These are phyloP conservation scores for Termitomyces heimii DNA, from an alignment of 768 basidiomycete genomes.

Conservation along the genomic window DNA sequence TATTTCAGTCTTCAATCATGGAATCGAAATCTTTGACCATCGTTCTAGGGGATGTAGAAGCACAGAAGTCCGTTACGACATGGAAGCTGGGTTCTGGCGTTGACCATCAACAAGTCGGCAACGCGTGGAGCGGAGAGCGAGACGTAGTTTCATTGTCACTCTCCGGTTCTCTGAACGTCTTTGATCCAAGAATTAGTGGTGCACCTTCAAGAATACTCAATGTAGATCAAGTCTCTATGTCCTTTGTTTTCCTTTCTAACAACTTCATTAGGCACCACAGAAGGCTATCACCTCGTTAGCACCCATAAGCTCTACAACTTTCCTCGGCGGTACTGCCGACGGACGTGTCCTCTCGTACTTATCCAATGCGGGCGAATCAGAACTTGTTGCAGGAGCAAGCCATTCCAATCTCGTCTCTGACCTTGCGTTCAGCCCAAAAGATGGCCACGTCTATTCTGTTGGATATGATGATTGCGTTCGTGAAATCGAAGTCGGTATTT, in stretches of 20 bases:
- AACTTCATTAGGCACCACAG: conserved; percentile 59
- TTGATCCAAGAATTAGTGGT: conserved; percentile 66
- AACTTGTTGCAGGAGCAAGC: conserved; percentile 49
- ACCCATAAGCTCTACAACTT: conserved; percentile 43
- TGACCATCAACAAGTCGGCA: conserved; percentile 80
- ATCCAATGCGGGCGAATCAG: conserved; percentile 37
- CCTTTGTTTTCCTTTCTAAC: neutral
- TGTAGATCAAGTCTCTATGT: conserved; percentile 30
- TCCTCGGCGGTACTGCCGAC: conserved; percentile 77
- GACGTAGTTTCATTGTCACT: conserved; percentile 81
- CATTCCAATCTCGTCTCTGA: conserved; percentile 71
- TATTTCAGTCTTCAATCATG: neutral
- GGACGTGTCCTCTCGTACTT: conserved; percentile 70
- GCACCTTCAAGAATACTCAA: conserved; percentile 57
- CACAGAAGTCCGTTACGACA: conserved; percentile 55
- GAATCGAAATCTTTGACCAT: neutral
- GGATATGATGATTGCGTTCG: conserved; percentile 80
- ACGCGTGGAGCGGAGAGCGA: conserved; percentile 69
- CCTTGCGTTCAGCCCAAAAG: conserved; percentile 40
- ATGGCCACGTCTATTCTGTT: conserved; percentile 54
- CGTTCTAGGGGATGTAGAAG: conserved; percentile 71
- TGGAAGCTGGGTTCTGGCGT: conserved; percentile 77
- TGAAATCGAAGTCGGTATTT: conserved; percentile 46
- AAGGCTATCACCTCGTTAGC: conserved; percentile 69
- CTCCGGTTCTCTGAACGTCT: conserved; percentile 73